phyloP scores from a whole-genome alignment of 192 early-diverging fungal species.

The Rhizophagus prolifer region DNA sequence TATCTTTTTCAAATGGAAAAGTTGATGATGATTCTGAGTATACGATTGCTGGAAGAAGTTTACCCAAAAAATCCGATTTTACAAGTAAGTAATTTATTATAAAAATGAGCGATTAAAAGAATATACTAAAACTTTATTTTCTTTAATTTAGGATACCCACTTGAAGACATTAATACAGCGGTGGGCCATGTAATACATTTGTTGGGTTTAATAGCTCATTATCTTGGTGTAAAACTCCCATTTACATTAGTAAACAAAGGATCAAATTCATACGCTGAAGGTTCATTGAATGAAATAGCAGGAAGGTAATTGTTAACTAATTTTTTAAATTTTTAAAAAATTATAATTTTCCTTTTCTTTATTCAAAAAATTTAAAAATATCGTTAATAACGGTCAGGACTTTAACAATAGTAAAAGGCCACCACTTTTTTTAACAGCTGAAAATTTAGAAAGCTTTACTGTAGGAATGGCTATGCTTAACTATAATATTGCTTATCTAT shows the following conservation, averaged over 20 bases:
- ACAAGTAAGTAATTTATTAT: constrained; percentile 32
- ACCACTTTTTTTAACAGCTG: constrained; percentile 45
- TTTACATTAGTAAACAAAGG: constrained; percentile 22
- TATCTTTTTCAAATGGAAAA: constrained; percentile 12
- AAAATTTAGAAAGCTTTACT: constrained; percentile 42
- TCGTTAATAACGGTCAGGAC: constrained; percentile 12
- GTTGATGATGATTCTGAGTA: constrained; percentile 35
- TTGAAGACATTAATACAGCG: constrained; percentile 54
- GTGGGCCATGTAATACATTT: constrained; percentile 55
- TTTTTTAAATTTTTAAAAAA: constrained; percentile 10
- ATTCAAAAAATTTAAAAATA: constrained; percentile 33
- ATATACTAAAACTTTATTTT: constrained; percentile 3
- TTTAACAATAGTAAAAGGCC: constrained; percentile 40
- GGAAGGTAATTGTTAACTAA: constrained; percentile 28
- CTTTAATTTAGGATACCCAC: constrained; percentile 34
- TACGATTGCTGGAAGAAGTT: constrained; percentile 38
- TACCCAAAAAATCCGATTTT: constrained; percentile 43
- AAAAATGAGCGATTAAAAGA: not conserved
- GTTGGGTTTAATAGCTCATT: constrained; percentile 45
- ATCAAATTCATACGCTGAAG: constrained; percentile 14
- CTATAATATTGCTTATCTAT: constrained; percentile 59
- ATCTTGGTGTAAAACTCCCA: constrained; percentile 57
- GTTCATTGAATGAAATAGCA: constrained; percentile 7
- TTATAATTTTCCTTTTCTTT: not conserved
- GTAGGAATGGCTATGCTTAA: constrained; percentile 53